Evolutionary conservation across 176 grass and related monocot genomes (phyloP).

Genomic region (Thalia dealbata): DNA sequence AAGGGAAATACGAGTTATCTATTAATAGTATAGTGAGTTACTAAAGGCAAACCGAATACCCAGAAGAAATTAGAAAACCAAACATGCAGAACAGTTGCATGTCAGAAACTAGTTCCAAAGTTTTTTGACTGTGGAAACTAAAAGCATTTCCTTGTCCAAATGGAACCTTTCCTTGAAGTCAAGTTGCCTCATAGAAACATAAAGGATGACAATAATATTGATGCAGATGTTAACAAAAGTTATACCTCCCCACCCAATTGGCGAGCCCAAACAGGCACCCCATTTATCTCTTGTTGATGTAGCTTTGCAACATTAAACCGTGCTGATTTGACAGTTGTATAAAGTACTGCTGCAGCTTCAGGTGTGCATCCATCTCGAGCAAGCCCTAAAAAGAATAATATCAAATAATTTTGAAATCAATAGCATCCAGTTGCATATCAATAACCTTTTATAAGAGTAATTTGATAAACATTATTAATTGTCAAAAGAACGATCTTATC

Average conservation of each 20-base stretch:
- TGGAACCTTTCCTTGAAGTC: too few species aligned
- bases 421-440: neutral
- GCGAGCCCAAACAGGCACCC: constrained; percentile 66
- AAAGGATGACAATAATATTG: neutral
- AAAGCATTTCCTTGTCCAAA: too few species aligned
- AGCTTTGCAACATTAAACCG: constrained; percentile 51
- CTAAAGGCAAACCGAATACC: too few species aligned
- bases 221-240: constrained; percentile 13
- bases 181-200: too few species aligned
- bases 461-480: neutral
- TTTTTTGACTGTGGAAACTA: too few species aligned
- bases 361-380: constrained; percentile 78
- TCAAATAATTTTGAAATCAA: neutral
- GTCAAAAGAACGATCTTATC: neutral
- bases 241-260: constrained; percentile 92
- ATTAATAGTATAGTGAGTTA: too few species aligned
- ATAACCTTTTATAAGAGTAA: neutral
- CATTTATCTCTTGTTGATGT: constrained; percentile 71
- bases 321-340: constrained; percentile 63
- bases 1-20: too few species aligned
- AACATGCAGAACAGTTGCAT: too few species aligned
- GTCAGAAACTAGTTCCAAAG: too few species aligned
- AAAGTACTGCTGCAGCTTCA: constrained; percentile 67
- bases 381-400: constrained; percentile 43
- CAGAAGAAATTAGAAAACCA: too few species aligned